These are phyloP conservation scores for Ceriops decandra DNA, from an alignment of 345 rosid genomes.

Conservation along the genomic window DNA sequence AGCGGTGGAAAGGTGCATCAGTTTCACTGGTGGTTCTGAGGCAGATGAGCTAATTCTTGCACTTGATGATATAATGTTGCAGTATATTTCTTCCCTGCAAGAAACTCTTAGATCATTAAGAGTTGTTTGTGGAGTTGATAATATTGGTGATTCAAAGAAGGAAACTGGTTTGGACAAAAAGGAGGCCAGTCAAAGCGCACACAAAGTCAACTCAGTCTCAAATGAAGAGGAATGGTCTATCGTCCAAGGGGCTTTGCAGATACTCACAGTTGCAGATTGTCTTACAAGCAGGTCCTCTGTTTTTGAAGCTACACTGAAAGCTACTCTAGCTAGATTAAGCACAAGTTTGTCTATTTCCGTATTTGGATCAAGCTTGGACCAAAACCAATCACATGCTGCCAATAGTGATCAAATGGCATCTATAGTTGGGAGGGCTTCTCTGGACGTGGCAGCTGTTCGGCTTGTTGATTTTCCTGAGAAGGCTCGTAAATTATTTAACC, in stretches of 20 bases:
- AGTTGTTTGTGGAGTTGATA: conserved; percentile 83
- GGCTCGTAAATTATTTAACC: conserved; percentile 76
- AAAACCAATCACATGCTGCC: conserved; percentile 50
- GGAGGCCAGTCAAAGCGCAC: conserved; percentile 56
- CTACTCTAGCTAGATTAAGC: conserved; percentile 85
- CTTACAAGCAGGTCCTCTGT: conserved; percentile 91
- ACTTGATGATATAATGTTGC: conserved; percentile 85
- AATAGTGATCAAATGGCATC: conserved; percentile 46
- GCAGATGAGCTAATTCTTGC: conserved; percentile 93
- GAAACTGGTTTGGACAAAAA: conserved; percentile 57
- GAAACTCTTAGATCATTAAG: conserved; percentile 93
- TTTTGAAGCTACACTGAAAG: conserved; percentile 90
- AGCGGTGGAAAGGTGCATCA: conserved; percentile 90
- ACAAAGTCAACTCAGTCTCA: conserved; percentile 61
- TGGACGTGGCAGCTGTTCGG: conserved; percentile 84
- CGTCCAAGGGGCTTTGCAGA: conserved; percentile 91
- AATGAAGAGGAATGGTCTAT: conserved; percentile 99
- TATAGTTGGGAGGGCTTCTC: conserved; percentile 72
- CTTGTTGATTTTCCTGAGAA: conserved; percentile 83
- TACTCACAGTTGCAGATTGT: conserved; percentile 94
- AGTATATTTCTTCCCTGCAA: conserved; percentile 82
- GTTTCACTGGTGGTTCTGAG: conserved; percentile 95
- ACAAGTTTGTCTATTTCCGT: conserved; percentile 73
- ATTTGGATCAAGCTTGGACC: conserved; percentile 71
- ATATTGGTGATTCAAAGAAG: conserved; percentile 51